Conservation (phyloP, 768 basidiomycete genomes). For the Mycena metata region DNA sequence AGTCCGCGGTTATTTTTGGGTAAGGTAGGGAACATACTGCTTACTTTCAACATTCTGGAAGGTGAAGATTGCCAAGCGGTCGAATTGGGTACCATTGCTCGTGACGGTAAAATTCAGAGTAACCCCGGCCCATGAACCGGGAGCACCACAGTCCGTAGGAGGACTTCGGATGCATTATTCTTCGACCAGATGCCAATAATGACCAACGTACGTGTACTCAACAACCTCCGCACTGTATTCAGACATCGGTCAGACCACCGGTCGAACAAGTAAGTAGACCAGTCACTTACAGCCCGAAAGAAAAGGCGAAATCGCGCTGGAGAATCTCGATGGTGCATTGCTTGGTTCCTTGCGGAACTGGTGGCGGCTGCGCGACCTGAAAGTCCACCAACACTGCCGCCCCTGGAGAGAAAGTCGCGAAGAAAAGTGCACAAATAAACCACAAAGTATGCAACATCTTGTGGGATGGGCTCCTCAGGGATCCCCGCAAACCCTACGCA, state of each 20-base stretch:
- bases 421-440: conserved; percentile 35
- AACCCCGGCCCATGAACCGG: conserved; percentile 81
- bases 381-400: conserved; percentile 68
- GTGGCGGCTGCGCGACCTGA: conserved; percentile 81
- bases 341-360: conserved; percentile 70
- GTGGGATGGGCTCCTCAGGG: background rate
- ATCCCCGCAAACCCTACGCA: background rate
- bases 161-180: conserved; percentile 58
- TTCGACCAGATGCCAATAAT: background rate
- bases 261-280: background rate
- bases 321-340: conserved; percentile 77
- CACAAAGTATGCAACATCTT: conserved; percentile 23
- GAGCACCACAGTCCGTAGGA: conserved; percentile 76
- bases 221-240: conserved; percentile 67
- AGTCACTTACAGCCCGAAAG: conserved; percentile 71
- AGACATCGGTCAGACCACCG: background rate
- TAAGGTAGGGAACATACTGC: no score
- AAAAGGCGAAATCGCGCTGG: conserved; percentile 80
- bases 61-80: conserved; percentile 79
- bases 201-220: conserved; percentile 63
- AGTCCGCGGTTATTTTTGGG: no score
- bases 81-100: conserved; percentile 83
- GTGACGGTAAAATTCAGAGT: conserved; percentile 84
- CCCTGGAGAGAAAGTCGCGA: conserved; percentile 43
- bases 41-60: conserved; percentile 79